Conservation (phyloP, 306 rosid species). For the Herpetospermum pedunculosum region DNA sequence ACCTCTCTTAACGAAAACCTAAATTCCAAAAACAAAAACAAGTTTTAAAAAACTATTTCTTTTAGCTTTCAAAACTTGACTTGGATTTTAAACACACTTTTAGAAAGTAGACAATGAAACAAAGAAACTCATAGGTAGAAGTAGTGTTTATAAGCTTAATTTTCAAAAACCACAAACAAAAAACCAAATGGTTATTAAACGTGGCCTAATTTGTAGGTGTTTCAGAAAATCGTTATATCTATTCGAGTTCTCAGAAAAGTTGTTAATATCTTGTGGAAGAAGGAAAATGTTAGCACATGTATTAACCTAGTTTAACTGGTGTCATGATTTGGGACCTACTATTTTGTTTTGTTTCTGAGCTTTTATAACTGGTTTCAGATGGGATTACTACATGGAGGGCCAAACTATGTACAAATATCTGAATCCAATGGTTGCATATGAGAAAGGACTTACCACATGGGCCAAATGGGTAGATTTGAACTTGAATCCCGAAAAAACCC, state of each 20-base stretch:
- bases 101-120: too few species aligned
- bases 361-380: constrained; percentile 35
- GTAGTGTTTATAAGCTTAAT: too few species aligned
- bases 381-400: constrained; percentile 95
- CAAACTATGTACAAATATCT: constrained; percentile 29
- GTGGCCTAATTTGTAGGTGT: not conserved
- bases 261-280: not conserved
- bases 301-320: not conserved
- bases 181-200: too few species aligned
- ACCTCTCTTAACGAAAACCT: too few species aligned
- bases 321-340: not conserved
- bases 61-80: too few species aligned
- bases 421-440: constrained; percentile 95
- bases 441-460: constrained; percentile 91
- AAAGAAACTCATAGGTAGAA: too few species aligned
- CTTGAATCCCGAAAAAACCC: constrained; percentile 53
- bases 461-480: constrained; percentile 91
- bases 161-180: too few species aligned
- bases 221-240: not conserved
- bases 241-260: not conserved
- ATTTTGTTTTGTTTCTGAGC: not conserved
- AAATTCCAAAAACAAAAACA: too few species aligned
- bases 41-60: too few species aligned
- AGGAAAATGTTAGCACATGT: not conserved
- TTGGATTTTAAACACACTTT: too few species aligned